A percentile compares a stretch with the other conserved stretches of the same genome.
Evolutionary conservation across 108 stramenopile species (phyloP).

Genomic region (Nitzschia sp.): DNA sequence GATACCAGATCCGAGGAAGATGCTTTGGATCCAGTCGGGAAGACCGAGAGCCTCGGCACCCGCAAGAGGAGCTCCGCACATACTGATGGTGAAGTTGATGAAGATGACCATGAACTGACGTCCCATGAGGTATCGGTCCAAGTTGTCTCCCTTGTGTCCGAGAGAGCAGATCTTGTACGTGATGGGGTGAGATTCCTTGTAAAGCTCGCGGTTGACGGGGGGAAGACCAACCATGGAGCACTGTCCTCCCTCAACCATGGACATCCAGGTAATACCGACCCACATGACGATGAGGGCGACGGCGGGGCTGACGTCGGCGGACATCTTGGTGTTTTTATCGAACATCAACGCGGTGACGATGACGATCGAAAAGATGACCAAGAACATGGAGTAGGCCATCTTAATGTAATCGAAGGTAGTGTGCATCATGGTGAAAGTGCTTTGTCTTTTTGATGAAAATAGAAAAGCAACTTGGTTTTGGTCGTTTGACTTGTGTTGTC

Average conservation of each 20-base stretch:
- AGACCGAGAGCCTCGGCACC: conserved; percentile 57
- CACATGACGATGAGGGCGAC: conserved; percentile 54
- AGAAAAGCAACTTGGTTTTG: too few species aligned
- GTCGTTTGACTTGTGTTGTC: background rate
- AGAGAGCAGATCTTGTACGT: conserved; percentile 55
- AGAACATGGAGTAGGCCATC: conserved; percentile 36
- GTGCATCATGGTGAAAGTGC: background rate
- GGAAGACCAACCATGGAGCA: conserved; percentile 76
- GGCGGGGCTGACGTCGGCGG: conserved; percentile 52
- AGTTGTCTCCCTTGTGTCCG: conserved; percentile 80
- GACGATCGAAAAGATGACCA: conserved; percentile 64
- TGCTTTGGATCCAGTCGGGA: conserved; percentile 49
- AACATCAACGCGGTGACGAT: conserved; percentile 57
- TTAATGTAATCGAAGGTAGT: conserved; percentile 5
- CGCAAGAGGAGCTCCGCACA: conserved; percentile 60
- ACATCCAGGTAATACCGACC: conserved; percentile 56
- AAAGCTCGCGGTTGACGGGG: conserved; percentile 61
- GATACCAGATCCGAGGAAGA: conserved; percentile 78
- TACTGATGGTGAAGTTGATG: conserved; percentile 68
- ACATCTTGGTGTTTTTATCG: conserved; percentile 61
- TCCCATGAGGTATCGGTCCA: conserved; percentile 83
- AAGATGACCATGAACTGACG: conserved; percentile 86
- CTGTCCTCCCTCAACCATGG: conserved; percentile 81
- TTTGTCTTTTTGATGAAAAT: too few species aligned
- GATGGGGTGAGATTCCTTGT: conserved; percentile 71